Base-by-base conservation (phyloP, 129 eudicot species). In the Flaveria bidentis region DNA sequence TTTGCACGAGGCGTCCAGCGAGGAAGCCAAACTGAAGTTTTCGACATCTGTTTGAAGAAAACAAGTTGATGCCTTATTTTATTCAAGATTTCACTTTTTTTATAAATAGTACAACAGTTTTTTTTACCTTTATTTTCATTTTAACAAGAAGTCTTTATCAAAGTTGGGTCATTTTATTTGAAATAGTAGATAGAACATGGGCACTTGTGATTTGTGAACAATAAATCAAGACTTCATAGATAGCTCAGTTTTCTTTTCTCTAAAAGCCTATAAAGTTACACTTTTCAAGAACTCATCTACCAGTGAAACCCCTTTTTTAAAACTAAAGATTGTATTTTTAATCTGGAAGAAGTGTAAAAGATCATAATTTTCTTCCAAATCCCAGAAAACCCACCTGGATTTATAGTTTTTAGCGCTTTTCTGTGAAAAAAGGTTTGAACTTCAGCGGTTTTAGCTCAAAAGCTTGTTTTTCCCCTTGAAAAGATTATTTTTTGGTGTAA, bases 201-300 rank as follows among this genome's bases (percentile, higher is more conserved):
- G 67, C 74, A 80, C 79, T 45, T 60, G 74, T 80, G 78, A 55
- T 80, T 75, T 53, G 74, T 73, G 83, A 80, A 73, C 69, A 64
- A 51, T 80, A 73, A 67, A 67, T 23, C 81, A 41, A 28, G 50
- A 69, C 73, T 44, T 69, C 55, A 67, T 49, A 64, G 72, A 72
- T 51, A 33, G 82, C 73, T 79, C 78, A 72, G 83, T 86, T 49
- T 18, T 86, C 91, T 83, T 79, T 84, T 28, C 56, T 73, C 11
- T 52, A 42, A 45, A 45, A 72, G 51, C 79, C 58, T 73, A 66
- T 80, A 73, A 73, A 80, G 75, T 73, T 25, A 26, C 42, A 65
- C 75, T 26, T 76, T 51, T n/a, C 55, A 65, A 73, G 42, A 73
- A 73, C 79, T 73, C 53, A 69, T 66, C 62, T 55, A 56, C 52